A percentile compares a stretch with the other conserved stretches of the same genome.
phyloP scores from a whole-genome alignment of 192 early-diverging fungal genomes.

The Pecoramyces ruminantium region DNA sequence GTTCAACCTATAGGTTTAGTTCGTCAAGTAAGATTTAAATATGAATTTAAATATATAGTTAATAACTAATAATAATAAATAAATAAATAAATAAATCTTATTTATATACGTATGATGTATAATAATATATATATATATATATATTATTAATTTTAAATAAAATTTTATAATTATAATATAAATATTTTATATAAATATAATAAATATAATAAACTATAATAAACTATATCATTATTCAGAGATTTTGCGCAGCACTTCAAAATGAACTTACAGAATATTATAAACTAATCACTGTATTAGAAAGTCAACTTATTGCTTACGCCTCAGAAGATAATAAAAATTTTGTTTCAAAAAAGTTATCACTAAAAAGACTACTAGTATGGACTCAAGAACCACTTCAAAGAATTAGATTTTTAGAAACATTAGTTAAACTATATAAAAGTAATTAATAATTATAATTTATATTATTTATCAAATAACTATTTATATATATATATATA shows the following conservation, averaged over 20 bases:
- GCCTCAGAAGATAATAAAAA: conserved; percentile 3
- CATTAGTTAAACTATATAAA: conserved; percentile 44
- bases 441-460: no score
- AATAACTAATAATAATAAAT: no score
- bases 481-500: conserved; percentile 8
- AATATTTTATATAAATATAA: no score
- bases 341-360: conserved; percentile 32
- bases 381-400: conserved; percentile 73
- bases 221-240: no score
- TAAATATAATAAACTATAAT: no score
- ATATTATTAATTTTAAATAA: no score
- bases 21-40: conserved; percentile 37
- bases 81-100: no score
- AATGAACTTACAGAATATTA: conserved; percentile 71
- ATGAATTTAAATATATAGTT: no score
- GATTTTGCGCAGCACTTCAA: conserved; percentile 64
- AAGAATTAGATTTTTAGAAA: conserved; percentile 56
- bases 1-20: conserved; percentile 24
- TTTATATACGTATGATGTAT: no score
- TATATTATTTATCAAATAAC: no score
- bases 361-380: conserved; percentile 64
- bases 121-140: no score
- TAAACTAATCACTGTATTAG: conserved; percentile 66
- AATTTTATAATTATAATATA: no score
- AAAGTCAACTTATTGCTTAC: conserved; percentile 49